A percentile compares a stretch with the other conserved stretches of the same genome.
These are phyloP conservation scores for Agaricus subrufescens DNA, from an alignment of 768 basidiomycete genomes.

Conservation along the genomic window DNA sequence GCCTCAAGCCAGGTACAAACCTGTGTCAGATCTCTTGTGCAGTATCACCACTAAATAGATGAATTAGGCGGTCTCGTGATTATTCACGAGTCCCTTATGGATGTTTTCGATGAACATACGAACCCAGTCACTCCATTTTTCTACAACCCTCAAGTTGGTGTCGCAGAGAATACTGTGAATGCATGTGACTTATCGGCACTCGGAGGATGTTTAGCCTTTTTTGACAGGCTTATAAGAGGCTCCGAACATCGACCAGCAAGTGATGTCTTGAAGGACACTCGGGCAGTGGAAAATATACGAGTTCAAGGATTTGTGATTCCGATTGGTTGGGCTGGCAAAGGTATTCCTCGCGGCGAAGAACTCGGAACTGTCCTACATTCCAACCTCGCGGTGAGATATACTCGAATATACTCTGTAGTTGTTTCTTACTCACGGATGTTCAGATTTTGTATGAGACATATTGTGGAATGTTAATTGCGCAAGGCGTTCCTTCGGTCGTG, in stretches of 20 bases:
- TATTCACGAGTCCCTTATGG: slow-evolving; percentile 18
- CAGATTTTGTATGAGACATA: slow-evolving; percentile 4
- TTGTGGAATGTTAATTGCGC: neutral
- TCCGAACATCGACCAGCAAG: slow-evolving; percentile 13
- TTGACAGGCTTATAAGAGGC: slow-evolving; percentile 15
- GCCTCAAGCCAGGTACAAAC: slow-evolving; percentile 17
- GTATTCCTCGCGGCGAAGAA: slow-evolving; percentile 1
- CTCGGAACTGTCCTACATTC: neutral
- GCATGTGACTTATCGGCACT: slow-evolving; percentile 14
- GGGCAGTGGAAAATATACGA: neutral
- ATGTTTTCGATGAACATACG: slow-evolving; percentile 15
- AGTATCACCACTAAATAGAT: neutral
- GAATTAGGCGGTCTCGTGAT: slow-evolving; percentile 18
- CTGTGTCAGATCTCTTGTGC: neutral
- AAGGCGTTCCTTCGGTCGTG: neutral
- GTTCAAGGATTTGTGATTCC: slow-evolving; percentile 1
- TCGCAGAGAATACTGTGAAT: slow-evolving; percentile 9
- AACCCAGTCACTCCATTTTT: slow-evolving; percentile 14
- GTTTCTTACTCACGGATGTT: neutral
- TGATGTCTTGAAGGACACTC: neutral
- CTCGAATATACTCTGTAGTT: neutral
- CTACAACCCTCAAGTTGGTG: slow-evolving; percentile 7
- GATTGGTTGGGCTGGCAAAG: slow-evolving; percentile 3
- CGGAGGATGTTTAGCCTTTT: slow-evolving; percentile 18
- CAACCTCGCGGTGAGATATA: slow-evolving; percentile 5